Base-by-base conservation (phyloP, 176 grass and related monocot species). In the Raddia distichophylla region DNA sequence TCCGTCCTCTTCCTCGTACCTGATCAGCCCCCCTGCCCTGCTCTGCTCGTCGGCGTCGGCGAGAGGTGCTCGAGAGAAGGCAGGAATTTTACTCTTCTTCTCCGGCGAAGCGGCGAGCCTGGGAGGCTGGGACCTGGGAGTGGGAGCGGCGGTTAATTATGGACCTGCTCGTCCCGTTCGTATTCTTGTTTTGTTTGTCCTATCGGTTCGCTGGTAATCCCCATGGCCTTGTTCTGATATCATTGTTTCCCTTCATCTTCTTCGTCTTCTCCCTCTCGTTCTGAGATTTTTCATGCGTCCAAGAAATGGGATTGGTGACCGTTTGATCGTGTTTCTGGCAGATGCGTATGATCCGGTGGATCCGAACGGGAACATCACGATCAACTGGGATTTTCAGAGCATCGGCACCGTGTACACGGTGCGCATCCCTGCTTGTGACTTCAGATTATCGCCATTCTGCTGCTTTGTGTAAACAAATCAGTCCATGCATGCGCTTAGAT, bases 291-390 rank as follows among this genome's bases (percentile, higher is more conserved):
- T 56, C 33, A 6, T 1, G 56, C 10, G n/a, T 52, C 45, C 40
- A 5, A 37, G 54, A 42, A 6, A n/a, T 10, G 12, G 1, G 59
- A 10, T 62, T 20, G 19, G 12, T 48, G 27, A 50, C 61, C 14
- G 19, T 72, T 73, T 53, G 14, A 10, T 69, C 32, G 51, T 35
- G 51, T 59, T 67, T 64, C 16, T 10, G 15, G 42, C 89, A 86
- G 93, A 77, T 61, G 90, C 80, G 2, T 96, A 96, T 20, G 93
- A 96, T 67, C 85, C 90, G 5, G 27, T 86, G 46, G 87, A 96
- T 78, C 93, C 93, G 10, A 77, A 90, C 22, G 85, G 79, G 50
- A 84, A 93, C 82, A 84, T 96, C 82, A 90, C 80, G 5, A 86
- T 96, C 90, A 89, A 79, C 6, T 96, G 90, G 93, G 93, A 95